Conservation (phyloP, 495 filamentous ascomycete genomes). For the Haplographium delicatum region DNA sequence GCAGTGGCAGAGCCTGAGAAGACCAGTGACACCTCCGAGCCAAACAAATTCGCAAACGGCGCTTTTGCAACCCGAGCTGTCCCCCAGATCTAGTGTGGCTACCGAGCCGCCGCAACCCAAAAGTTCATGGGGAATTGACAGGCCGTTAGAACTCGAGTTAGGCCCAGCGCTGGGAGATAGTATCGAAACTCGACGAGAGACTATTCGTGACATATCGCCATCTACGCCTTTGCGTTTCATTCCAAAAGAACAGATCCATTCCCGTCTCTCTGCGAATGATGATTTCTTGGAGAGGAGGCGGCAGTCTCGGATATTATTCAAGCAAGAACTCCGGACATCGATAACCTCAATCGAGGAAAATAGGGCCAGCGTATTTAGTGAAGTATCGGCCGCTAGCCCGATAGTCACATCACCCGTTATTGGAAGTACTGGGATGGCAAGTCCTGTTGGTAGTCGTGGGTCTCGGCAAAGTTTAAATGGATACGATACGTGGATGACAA, state of each 20-base stretch:
- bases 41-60: background rate
- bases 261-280: conserved; percentile 19
- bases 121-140: conserved; percentile 17
- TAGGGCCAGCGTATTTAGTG: conserved; percentile 6
- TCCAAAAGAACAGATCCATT: conserved; percentile 13
- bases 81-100: too few species aligned
- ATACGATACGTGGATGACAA: conserved; percentile 12
- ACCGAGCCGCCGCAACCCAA: conserved; percentile 14
- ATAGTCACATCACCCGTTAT: background rate
- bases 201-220: conserved; percentile 9
- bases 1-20: background rate
- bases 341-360: conserved; percentile 16
- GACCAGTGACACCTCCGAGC: background rate
- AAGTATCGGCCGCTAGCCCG: conserved; percentile 1
- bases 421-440: background rate
- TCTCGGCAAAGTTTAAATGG: conserved; percentile 18
- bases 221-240: conserved; percentile 9
- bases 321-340: conserved; percentile 14
- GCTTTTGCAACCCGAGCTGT: background rate
- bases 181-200: background rate
- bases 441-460: conserved; percentile 11
- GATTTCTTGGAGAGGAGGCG: conserved; percentile 18
- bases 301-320: conserved; percentile 14
- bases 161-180: background rate
- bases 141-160: conserved; percentile 12